These are phyloP conservation scores for Fraxinus albicans DNA, from an alignment of 305 asterid genomes.

Conservation along the genomic window DNA sequence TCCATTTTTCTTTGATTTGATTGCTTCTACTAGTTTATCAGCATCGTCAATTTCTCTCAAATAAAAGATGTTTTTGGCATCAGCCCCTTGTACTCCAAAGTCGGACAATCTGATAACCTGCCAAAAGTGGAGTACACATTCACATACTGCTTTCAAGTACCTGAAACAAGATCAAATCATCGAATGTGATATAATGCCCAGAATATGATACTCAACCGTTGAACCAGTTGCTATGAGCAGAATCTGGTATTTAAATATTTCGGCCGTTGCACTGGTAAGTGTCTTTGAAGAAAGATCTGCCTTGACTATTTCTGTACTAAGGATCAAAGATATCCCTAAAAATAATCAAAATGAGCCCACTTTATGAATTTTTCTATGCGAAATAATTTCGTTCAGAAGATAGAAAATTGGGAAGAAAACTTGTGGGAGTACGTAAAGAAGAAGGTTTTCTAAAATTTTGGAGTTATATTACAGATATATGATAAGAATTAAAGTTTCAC, in stretches of 20 bases:
- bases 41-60: slow-evolving; percentile 94
- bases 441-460: neutral
- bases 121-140: slow-evolving; percentile 10
- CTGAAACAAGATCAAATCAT: slow-evolving; percentile 6
- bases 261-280: slow-evolving; percentile 72
- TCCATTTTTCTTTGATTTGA: slow-evolving; percentile 74
- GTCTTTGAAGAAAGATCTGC: slow-evolving; percentile 88
- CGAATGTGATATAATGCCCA: neutral
- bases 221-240: slow-evolving; percentile 88
- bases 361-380: neutral
- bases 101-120: slow-evolving; percentile 82
- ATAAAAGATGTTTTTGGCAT: slow-evolving; percentile 86
- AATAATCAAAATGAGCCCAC: slow-evolving; percentile 29
- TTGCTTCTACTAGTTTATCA: slow-evolving; percentile 86
- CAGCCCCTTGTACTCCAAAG: slow-evolving; percentile 88
- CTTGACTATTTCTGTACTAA: slow-evolving; percentile 79
- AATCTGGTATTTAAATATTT: slow-evolving; percentile 55
- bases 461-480: neutral
- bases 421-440: neutral
- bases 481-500: slow-evolving; percentile 29
- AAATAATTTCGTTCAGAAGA: neutral
- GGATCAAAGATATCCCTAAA: slow-evolving; percentile 85
- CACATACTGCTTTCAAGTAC: slow-evolving; percentile 6
- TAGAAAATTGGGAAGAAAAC: neutral
- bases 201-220: slow-evolving; percentile 50